Percentiles rank a stretch among this genome's conserved stretches.
Evolutionary conservation across 2,329 filamentous ascomycete species (phyloP).

Genomic region (Ceratocystis diversiconidia): DNA sequence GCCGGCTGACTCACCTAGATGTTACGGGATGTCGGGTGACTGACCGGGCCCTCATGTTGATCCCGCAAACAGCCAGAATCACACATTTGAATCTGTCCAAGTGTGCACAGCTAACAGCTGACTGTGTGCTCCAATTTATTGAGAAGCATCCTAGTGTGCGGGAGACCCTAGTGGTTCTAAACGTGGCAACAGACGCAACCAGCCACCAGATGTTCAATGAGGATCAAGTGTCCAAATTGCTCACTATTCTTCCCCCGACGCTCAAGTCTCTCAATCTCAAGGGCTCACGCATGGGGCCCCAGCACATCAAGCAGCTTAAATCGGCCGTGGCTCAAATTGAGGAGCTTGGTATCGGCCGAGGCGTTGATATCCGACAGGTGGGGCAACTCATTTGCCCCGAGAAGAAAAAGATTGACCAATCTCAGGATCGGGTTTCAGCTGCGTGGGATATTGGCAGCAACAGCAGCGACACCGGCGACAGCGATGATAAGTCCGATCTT

Average conservation of each 20-base stretch:
- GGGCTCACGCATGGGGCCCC: conserved; percentile 53
- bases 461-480: conserved; percentile 31
- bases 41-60: conserved; percentile 52
- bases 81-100: conserved; percentile 68
- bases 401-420: conserved; percentile 52
- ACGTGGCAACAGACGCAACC: conserved; percentile 56
- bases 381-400: conserved; percentile 47
- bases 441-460: not conserved
- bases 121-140: conserved; percentile 55
- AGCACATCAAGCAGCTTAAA: conserved; percentile 47
- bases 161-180: conserved; percentile 52
- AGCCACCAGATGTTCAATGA: conserved; percentile 57
- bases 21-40: conserved; percentile 66
- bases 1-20: conserved; percentile 60
- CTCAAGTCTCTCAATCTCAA: conserved; percentile 63
- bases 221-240: conserved; percentile 48
- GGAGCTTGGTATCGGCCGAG: conserved; percentile 59
- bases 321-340: conserved; percentile 29
- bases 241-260: conserved; percentile 50
- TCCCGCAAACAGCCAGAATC: conserved; percentile 55
- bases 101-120: conserved; percentile 54
- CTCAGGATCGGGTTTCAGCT: conserved; percentile 53
- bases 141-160: conserved; percentile 54
- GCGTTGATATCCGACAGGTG: conserved; percentile 51
- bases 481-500: conserved; percentile 24